phyloP scores from a whole-genome alignment of 2,329 filamentous ascomycete genomes.

The Lachnellula cervina region DNA sequence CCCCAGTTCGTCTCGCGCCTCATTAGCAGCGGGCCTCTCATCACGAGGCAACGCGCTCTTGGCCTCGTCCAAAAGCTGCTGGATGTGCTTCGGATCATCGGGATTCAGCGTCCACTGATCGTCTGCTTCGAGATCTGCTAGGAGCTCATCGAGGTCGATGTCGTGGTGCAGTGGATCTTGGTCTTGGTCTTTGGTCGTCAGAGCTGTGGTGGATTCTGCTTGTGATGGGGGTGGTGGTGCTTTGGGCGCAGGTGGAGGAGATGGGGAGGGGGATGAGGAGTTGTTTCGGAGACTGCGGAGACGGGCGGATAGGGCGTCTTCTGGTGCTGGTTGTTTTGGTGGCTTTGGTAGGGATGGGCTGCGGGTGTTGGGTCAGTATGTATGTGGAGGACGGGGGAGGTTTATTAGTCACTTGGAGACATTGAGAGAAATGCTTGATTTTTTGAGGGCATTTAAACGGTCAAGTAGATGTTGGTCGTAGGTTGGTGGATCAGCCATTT shows the following conservation, averaged over 20 bases:
- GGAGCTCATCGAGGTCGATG: slow-evolving; percentile 28
- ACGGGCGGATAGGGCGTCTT: slow-evolving; percentile 26
- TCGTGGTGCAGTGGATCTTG: slow-evolving; percentile 15
- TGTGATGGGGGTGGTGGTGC: neutral
- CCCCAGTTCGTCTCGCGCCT: slow-evolving; percentile 29
- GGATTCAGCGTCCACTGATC: slow-evolving; percentile 26
- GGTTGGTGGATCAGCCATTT: slow-evolving; percentile 27
- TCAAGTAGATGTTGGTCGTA: slow-evolving; percentile 28
- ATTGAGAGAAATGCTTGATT: slow-evolving; percentile 26
- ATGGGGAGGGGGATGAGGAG: slow-evolving; percentile 16
- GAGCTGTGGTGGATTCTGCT: neutral
- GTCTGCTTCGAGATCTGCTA: slow-evolving; percentile 26
- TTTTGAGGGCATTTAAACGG: slow-evolving; percentile 31
- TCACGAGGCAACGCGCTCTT: slow-evolving; percentile 14
- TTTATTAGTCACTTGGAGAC: slow-evolving; percentile 20
- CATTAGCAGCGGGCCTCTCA: neutral
- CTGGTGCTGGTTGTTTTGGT: slow-evolving; percentile 17
- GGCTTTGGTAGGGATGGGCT: slow-evolving; percentile 9
- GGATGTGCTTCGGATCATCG: slow-evolving; percentile 28
- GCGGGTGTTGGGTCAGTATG: slow-evolving; percentile 15
- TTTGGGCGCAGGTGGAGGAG: slow-evolving; percentile 4
- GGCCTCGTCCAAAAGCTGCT: slow-evolving; percentile 27
- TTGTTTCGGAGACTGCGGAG: slow-evolving; percentile 27
- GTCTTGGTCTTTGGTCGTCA: neutral
- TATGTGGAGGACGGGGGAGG: slow-evolving; percentile 6